phyloP scores from a whole-genome alignment of 768 basidiomycete species.

The Hydnomerulius pinastri region DNA sequence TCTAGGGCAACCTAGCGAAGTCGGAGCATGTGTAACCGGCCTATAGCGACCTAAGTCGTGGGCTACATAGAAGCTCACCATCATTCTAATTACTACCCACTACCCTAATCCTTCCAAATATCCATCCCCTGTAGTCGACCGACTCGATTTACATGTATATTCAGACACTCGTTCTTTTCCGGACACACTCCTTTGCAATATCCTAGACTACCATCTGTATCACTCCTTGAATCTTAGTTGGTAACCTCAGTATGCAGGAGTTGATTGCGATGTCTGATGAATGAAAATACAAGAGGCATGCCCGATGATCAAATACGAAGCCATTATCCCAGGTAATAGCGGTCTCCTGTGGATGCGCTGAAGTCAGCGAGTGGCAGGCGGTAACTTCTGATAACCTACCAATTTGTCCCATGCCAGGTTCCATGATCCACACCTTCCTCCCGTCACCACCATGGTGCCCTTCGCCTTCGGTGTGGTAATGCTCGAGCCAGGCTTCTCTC shows the following conservation, averaged over 20 bases:
- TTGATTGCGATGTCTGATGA: background rate
- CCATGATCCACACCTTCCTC: slow-evolving; percentile 77
- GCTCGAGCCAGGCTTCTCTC: slow-evolving; percentile 71
- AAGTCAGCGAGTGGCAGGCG: background rate
- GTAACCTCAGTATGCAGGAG: too few relatives aligned
- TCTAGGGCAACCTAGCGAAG: slow-evolving; percentile 26
- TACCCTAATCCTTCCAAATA: background rate
- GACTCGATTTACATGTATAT: slow-evolving; percentile 16
- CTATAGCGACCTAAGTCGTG: background rate
- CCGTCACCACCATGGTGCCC: slow-evolving; percentile 46
- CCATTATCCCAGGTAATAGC: slow-evolving; percentile 38
- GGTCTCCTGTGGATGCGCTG: slow-evolving; percentile 33
- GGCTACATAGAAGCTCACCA: background rate
- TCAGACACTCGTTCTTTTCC: slow-evolving; percentile 14
- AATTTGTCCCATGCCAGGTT: slow-evolving; percentile 89
- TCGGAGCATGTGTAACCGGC: slow-evolving; percentile 16
- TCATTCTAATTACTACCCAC: slow-evolving; percentile 6
- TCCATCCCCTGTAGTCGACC: slow-evolving; percentile 5
- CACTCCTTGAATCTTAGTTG: too few relatives aligned
- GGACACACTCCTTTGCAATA: slow-evolving; percentile 10
- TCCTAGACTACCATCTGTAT: background rate
- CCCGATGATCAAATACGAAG: background rate
- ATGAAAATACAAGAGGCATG: too few relatives aligned
- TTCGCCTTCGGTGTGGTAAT: slow-evolving; percentile 49
- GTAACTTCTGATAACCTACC: slow-evolving; percentile 43